Percentiles rank a stretch among this genome's conserved stretches.
Conservation (phyloP, 2,329 filamentous ascomycete species). For the Calonectria hawksworthii region DNA sequence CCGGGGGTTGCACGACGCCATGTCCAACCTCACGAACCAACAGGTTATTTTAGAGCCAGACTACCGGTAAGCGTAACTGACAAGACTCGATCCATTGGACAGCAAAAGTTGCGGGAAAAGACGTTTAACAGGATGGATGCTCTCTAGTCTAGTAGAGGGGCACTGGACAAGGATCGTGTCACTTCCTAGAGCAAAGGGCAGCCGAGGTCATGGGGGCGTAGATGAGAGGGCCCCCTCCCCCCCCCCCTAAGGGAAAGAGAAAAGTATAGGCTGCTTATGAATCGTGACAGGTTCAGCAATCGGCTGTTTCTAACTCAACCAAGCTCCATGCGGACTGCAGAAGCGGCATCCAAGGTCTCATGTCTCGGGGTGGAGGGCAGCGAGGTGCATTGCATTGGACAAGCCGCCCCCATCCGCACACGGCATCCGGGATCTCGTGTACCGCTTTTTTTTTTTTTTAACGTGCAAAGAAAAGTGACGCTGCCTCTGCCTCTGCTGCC, state of each 20-base stretch:
- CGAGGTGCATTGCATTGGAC: conserved; percentile 6
- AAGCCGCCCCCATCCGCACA: not conserved
- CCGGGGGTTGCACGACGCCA: not conserved
- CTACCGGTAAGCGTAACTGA: conserved; percentile 26
- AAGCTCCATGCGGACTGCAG: not conserved
- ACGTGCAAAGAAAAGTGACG: not conserved
- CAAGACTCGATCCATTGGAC: conserved; percentile 1
- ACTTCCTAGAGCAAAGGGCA: not conserved
- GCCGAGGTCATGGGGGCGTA: not conserved
- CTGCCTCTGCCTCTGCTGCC: not conserved
- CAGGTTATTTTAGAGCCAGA: conserved; percentile 19
- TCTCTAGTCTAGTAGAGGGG: not conserved
- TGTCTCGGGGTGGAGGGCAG: conserved; percentile 2
- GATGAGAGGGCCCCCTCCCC: not conserved
- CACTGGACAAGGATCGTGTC: conserved; percentile 8
- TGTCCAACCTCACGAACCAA: conserved; percentile 19
- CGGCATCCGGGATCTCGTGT: not conserved
- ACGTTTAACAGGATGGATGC: not conserved
- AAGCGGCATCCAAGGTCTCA: not conserved
- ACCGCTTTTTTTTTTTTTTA: not conserved
- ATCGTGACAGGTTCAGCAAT: not conserved
- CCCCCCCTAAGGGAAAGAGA: not conserved
- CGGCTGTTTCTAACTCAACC: conserved; percentile 6
- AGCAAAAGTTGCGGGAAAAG: conserved; percentile 6
- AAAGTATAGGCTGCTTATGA: not conserved